Evolutionary conservation across 108 stramenopile species (phyloP), one percentile per base, ranked within the genome.

Genomic region (Skeletonema potamos): DNA sequence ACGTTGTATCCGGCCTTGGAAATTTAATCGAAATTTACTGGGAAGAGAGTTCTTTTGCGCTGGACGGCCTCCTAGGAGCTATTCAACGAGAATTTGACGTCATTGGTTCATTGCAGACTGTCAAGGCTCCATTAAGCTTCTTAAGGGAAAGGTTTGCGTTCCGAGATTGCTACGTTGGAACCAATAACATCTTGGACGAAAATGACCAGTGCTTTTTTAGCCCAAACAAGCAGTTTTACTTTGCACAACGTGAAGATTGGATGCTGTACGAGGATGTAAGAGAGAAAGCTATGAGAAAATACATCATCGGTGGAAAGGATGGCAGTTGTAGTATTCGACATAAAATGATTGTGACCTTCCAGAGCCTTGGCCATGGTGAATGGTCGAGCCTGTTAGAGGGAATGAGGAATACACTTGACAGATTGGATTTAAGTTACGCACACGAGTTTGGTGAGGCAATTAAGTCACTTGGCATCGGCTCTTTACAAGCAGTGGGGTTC

Each of bases 271-370:
- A 74, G 48, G 73, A 68, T 1, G 67, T 51, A 20, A 57, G 48
- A 58, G 43, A 60, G 1, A 34, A 10, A 59, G 67, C 58, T 12
- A 22, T 33, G 15, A 41, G 28, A 68, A 58, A 55, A 20, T 66
- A 58, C 7, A 67, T 70, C 37, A 24, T 7, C 29, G 26, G 18
- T 36, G 58, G 39, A 1, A 17, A 64, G 18, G 11, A 24, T 4
- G 28, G 4, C 29, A 22, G 1, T 22, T 51, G 48, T 0, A 51
- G 48, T 22, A 61, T 68, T 37, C 28, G 66, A 4, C 73, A 74
- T n/a, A 44, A 66, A 64, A 58, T 74, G 66, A 44, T 68, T 34
- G 58, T 68, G 11, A 58, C 58, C 1, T 74, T 74, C 20, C 73
- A 68, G 41, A 24, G 36, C 41, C 57, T 61, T 48, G 32, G 56